Base-by-base conservation (phyloP, 805 yeast species). In the Candida loeiensis region DNA sequence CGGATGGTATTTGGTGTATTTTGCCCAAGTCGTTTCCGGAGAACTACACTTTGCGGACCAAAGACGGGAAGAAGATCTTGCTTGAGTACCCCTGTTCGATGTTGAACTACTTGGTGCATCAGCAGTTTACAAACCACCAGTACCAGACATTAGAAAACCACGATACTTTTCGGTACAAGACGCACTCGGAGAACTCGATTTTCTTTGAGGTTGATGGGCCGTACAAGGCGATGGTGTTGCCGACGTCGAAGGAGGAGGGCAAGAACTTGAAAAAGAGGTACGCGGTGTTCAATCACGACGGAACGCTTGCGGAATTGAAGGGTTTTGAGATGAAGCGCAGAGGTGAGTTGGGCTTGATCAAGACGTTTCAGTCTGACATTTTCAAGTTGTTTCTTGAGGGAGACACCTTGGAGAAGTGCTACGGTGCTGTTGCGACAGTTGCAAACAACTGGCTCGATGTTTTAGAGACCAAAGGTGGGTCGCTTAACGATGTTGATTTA, bases 1-100 rank as follows among this genome's bases (percentile, higher is more conserved):
- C 99, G 0, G 99, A 93, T 73, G 99, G 99, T 71, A 93, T 93
- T 55, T 93, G 99, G 99, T 93, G 99, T 76, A 93, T 90, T 47
- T 69, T 93, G 32, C 99, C 99, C 2, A 74, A 79, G 37, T 77
- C 95, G 1, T 93, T 93, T 59, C 99, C 99, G 0, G 99, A 93
- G 53, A 84, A 89, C 50, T 88, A 73, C 60, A 71, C 71, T 15
- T 79, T 93, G 55, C 73, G 76, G 43, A 59, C 85, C 53, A 78
- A 81, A 48, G 80, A 82, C 52, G 98, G 98, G 3, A 86, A 86
- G 57, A 79, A 76, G 36, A 62, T 88, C 11, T 74, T 76, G 31
- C 69, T 90, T 40, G 91, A 95, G 8, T 93, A 93, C 56, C 97
- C 98, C 0, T 90, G 99, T 57, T 86, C 95, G 2, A 91, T 93